phyloP scores from a whole-genome alignment of 2,329 filamentous ascomycete species.

The Aspergillus nomiae region DNA sequence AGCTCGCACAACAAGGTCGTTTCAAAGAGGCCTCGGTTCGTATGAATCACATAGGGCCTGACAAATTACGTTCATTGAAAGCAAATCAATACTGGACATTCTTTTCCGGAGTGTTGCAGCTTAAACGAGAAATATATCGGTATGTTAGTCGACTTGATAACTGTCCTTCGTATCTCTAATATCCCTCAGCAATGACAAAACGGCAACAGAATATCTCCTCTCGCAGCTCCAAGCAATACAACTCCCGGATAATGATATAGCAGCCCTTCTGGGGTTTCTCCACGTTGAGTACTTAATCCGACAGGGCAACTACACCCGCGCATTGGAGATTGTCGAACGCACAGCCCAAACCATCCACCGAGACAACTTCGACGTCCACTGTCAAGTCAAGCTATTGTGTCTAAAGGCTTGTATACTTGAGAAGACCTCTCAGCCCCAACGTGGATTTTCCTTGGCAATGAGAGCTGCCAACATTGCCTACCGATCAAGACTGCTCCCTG shows the following conservation, averaged over 20 bases:
- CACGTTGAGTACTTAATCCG: conserved; percentile 62
- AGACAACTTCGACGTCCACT: conserved; percentile 63
- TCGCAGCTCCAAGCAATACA: conserved; percentile 57
- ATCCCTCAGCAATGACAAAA: conserved; percentile 54
- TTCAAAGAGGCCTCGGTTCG: conserved; percentile 68
- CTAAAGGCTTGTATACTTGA: conserved; percentile 72
- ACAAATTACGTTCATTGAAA: conserved; percentile 72
- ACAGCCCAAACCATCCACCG: conserved; percentile 55
- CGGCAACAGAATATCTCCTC: conserved; percentile 59
- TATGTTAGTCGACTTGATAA: conserved; percentile 19
- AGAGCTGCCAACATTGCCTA: conserved; percentile 74
- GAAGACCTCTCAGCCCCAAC: conserved; percentile 67
- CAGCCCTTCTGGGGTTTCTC: conserved; percentile 60
- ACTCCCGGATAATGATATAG: conserved; percentile 60
- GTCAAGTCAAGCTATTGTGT: conserved; percentile 71
- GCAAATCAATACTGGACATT: conserved; percentile 62
- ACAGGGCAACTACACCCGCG: conserved; percentile 53
- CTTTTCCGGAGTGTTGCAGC: conserved; percentile 45
- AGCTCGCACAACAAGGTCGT: conserved; percentile 65
- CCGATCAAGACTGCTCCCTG: conserved; percentile 66
- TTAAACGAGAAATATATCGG: conserved; percentile 46
- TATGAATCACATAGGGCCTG: conserved; percentile 62
- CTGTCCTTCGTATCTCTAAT: conserved; percentile 17
- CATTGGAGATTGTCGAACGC: conserved; percentile 57
- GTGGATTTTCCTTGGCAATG: conserved; percentile 75